Percentiles rank a stretch among this genome's conserved stretches.
Evolutionary conservation across 495 filamentous ascomycete species (phyloP).

Genomic region (Penicillium samsonianum): DNA sequence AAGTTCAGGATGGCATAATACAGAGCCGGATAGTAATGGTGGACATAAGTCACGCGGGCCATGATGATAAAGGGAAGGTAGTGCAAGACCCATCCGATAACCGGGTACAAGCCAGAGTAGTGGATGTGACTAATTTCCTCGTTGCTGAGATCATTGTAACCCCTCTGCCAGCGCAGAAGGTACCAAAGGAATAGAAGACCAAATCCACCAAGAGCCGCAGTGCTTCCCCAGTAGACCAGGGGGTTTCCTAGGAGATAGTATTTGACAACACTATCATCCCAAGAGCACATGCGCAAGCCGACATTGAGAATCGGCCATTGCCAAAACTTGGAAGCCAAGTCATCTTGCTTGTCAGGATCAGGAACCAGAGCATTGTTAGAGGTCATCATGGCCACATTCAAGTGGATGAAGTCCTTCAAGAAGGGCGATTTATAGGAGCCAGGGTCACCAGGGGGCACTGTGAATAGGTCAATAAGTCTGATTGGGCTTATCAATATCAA

Average conservation of each 20-base stretch:
- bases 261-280: slow-evolving; percentile 94
- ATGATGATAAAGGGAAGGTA: slow-evolving; percentile 95
- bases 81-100: slow-evolving; percentile 93
- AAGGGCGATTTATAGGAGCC: slow-evolving; percentile 96
- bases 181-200: slow-evolving; percentile 77
- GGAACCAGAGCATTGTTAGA: slow-evolving; percentile 98
- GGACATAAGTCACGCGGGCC: slow-evolving; percentile 97
- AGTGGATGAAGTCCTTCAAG: slow-evolving; percentile 91
- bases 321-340: slow-evolving; percentile 95
- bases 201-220: slow-evolving; percentile 72
- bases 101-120: slow-evolving; percentile 87
- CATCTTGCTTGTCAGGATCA: slow-evolving; percentile 98
- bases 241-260: slow-evolving; percentile 99
- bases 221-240: slow-evolving; percentile 92
- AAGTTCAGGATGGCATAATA: slow-evolving; percentile 93
- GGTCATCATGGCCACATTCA: slow-evolving; percentile 99
- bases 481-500: slow-evolving; percentile 12
- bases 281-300: slow-evolving; percentile 95
- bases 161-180: slow-evolving; percentile 92
- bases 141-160: slow-evolving; percentile 79
- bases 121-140: slow-evolving; percentile 88
- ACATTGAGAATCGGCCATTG: slow-evolving; percentile 97
- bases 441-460: slow-evolving; percentile 88
- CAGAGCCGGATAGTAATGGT: slow-evolving; percentile 98
- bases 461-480: slow-evolving; percentile 9